Percentiles rank a stretch among this genome's conserved stretches.
These are phyloP conservation scores for Globisporangium paroecandrum DNA, from an alignment of 352 stramenopile species.

Conservation along the genomic window DNA sequence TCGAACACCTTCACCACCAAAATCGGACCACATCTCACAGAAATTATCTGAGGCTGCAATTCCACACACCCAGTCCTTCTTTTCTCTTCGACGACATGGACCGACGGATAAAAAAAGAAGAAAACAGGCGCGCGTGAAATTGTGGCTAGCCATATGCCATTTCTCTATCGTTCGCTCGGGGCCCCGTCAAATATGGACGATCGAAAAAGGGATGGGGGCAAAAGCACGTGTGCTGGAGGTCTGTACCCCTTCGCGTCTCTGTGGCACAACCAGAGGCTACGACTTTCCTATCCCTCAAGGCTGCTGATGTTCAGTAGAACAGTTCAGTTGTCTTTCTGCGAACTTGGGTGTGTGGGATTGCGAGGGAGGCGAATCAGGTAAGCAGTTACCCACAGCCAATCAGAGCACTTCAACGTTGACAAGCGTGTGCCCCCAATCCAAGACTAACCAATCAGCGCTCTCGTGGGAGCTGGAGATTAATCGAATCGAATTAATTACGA, in stretches of 20 bases:
- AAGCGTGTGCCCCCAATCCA: neutral
- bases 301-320: neutral
- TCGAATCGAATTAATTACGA: neutral
- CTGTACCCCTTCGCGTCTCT: neutral
- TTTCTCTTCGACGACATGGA: neutral
- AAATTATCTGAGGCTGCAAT: neutral
- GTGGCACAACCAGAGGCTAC: neutral
- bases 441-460: neutral
- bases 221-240: neutral
- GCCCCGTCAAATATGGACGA: neutral
- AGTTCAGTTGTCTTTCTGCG: neutral
- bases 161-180: neutral
- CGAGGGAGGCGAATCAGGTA: neutral
- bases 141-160: neutral
- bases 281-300: neutral
- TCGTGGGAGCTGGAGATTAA: neutral
- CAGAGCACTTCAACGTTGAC: neutral
- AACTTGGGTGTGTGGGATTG: neutral
- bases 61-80: neutral
- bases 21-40: neutral
- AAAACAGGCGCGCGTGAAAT: neutral
- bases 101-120: neutral
- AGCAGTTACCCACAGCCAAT: neutral
- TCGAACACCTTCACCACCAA: neutral
- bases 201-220: neutral